These are phyloP conservation scores for Pseudevernia furfuracea DNA, from an alignment of 495 filamentous ascomycete species.

Conservation along the genomic window DNA sequence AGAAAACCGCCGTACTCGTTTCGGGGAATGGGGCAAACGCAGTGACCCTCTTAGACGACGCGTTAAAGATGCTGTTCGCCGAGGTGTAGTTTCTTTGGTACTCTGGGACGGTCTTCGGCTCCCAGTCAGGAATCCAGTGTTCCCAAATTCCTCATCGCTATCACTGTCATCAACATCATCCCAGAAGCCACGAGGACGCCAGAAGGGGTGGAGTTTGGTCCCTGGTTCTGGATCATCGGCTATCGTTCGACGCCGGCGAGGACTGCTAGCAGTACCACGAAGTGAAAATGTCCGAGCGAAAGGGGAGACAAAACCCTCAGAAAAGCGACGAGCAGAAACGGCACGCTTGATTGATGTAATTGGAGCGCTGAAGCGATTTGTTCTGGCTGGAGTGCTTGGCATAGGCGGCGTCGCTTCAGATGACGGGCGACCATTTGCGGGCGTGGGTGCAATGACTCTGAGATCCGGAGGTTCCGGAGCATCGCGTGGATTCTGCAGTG, in stretches of 20 bases:
- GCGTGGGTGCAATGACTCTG: conserved; percentile 69
- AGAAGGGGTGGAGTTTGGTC: conserved; percentile 66
- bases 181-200: conserved; percentile 69
- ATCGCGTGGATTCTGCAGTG: conserved; percentile 66
- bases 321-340: conserved; percentile 46
- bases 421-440: conserved; percentile 37
- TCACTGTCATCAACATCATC: conserved; percentile 53
- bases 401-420: conserved; percentile 23
- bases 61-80: conserved; percentile 18
- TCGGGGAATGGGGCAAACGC: conserved; percentile 43
- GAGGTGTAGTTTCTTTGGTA: conserved; percentile 8
- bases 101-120: conserved; percentile 24
- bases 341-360: conserved; percentile 52
- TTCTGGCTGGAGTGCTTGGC: conserved; percentile 21
- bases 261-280: conserved; percentile 26
- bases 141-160: conserved; percentile 34
- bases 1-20: conserved; percentile 2
- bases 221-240: conserved; percentile 37
- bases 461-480: conserved; percentile 63
- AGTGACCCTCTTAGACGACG: conserved; percentile 39
- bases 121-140: conserved; percentile 33
- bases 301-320: conserved; percentile 43
- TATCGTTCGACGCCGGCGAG: conserved; percentile 40
- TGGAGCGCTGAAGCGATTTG: conserved; percentile 37
- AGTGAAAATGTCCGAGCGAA: conserved; percentile 39